These are phyloP conservation scores for Cladochytrium replicatum DNA, from an alignment of 192 early-diverging fungal species.

Conservation along the genomic window DNA sequence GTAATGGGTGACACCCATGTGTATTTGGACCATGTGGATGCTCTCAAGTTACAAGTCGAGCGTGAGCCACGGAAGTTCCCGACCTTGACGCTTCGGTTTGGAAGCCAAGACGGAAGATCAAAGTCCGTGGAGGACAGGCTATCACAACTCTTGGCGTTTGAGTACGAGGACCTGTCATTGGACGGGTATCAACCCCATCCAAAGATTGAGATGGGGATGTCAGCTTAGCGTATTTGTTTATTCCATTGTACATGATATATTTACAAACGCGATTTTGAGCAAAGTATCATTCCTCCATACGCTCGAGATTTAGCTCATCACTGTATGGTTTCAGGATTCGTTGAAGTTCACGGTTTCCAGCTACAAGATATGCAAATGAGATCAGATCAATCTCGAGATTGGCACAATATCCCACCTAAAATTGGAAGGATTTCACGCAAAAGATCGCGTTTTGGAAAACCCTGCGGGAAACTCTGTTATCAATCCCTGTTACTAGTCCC, in stretches of 20 bases:
- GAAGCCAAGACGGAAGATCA: not conserved
- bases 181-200: slow-evolving; percentile 75
- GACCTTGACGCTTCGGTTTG: slow-evolving; percentile 43
- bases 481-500: no score
- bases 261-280: no score
- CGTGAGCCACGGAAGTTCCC: slow-evolving; percentile 78
- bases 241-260: no score
- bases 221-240: slow-evolving; percentile 38
- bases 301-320: no score
- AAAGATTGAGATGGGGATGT: slow-evolving; percentile 91
- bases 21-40: slow-evolving; percentile 83
- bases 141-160: slow-evolving; percentile 50
- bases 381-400: no score
- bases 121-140: slow-evolving; percentile 29
- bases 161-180: slow-evolving; percentile 66
- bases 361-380: no score
- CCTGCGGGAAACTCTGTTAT: no score
- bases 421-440: slow-evolving; percentile 15
- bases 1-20: slow-evolving; percentile 95
- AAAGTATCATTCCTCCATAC: no score
- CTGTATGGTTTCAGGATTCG: no score
- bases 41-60: slow-evolving; percentile 66
- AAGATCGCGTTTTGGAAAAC: slow-evolving; percentile 1
- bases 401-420: no score
- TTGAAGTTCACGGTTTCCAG: no score